Evolutionary conservation across 2,329 filamentous ascomycete genomes (phyloP), one percentile per base, ranked within the genome.

Genomic region (Colletotrichum filicis): DNA sequence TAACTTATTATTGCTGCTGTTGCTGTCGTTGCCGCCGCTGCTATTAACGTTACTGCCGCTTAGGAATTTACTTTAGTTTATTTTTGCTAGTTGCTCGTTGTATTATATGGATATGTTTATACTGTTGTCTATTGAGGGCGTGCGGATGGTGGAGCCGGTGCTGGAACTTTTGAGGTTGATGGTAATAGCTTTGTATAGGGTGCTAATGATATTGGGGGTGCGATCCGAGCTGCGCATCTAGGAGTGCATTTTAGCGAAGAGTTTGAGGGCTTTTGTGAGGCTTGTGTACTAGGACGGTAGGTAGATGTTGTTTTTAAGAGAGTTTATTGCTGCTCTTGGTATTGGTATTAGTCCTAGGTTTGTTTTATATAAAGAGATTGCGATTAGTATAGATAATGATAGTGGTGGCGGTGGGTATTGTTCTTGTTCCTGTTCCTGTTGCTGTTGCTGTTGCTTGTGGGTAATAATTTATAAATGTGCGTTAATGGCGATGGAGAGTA

Each of bases 401-500:
- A 2, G 22, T 8, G 52, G 37, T 5, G 65, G 26, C 8, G 35
- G 14, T 22, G 46, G 37, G 8, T 30, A 35, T 22, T 57, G 55
- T 5, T 5, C 37, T 11, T 60, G 67, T 5, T 71, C 57, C 22
- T 63, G 70, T 1, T 49, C 30, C 35, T 68, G 22, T 22, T 22
- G 22, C 22, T 22, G 22, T 22, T 22, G 22, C 5, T 22, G 2
- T 22, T 66, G 24, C 24, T 28, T 61, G 11, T 49, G 49, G 0
- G 30, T 22, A 1, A 42, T 37, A 19, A 53, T 24, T 14, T 66
- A 58, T 12, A 16, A 49, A 12, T 55, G 63, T 0, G 60, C 71
- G 9, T 80, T 77, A 32, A 80, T 77, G 24, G 79, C 76, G 35
- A 80, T 77, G 37, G 78, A 76, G 16, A 81, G 73, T 4, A 81